These are phyloP conservation scores for Earliella scabrosa DNA, from an alignment of 1,284 basidiomycete genomes.

Conservation along the genomic window DNA sequence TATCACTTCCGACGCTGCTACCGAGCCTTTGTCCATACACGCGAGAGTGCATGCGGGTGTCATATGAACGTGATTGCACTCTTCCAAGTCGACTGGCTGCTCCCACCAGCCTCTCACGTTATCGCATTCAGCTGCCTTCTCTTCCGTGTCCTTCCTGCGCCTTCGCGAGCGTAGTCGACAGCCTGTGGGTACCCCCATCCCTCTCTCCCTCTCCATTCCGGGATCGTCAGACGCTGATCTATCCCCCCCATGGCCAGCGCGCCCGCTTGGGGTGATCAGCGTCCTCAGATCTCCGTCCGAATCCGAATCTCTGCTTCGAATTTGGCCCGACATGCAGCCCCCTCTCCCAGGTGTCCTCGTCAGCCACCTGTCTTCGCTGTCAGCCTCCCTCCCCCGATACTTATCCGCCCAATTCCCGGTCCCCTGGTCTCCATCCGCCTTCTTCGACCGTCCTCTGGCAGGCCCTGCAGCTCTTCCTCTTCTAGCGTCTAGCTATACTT, in stretches of 20 bases:
- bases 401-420: not conserved
- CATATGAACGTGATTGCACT: not conserved
- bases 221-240: conserved; percentile 8
- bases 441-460: not conserved
- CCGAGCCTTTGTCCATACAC: no score
- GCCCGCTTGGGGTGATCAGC: conserved; percentile 2
- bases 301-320: not conserved
- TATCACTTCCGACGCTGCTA: no score
- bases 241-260: not conserved
- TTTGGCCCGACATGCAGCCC: not conserved
- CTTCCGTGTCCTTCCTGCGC: conserved; percentile 1
- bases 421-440: not conserved
- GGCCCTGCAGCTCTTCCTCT: not conserved
- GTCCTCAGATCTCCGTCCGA: not conserved
- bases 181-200: not conserved
- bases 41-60: not conserved
- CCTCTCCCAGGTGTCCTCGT: not conserved
- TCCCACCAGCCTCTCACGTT: not conserved
- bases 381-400: conserved; percentile 4
- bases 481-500: no score
- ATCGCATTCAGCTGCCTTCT: not conserved
- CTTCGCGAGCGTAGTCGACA: conserved; percentile 4
- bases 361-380: conserved; percentile 14
- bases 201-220: not conserved
- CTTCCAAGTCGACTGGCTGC: not conserved